phyloP scores from a whole-genome alignment of 2,329 filamentous ascomycete genomes.

The Westerdykella sp. region DNA sequence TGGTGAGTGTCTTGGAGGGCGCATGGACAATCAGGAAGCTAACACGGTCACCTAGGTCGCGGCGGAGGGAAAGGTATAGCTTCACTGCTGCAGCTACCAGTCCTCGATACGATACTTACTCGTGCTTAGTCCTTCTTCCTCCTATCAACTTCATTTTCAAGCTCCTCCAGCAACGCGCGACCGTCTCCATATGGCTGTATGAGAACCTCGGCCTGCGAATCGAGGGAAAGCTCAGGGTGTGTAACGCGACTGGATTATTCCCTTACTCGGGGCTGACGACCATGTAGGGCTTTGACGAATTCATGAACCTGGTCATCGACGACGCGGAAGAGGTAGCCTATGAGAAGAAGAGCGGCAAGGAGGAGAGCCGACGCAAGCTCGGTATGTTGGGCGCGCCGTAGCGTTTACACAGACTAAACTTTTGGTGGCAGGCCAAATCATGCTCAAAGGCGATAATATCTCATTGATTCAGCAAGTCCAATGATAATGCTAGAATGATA shows the following conservation, averaged over 20 bases:
- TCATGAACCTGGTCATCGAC: slow-evolving; percentile 97
- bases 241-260: slow-evolving; percentile 21
- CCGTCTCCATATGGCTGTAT: slow-evolving; percentile 92
- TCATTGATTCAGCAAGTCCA: slow-evolving; percentile 59
- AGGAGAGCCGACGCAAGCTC: slow-evolving; percentile 70
- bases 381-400: slow-evolving; percentile 49
- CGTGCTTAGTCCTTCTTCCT: slow-evolving; percentile 55
- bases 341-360: slow-evolving; percentile 68
- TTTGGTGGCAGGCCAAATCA: slow-evolving; percentile 63
- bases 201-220: slow-evolving; percentile 92
- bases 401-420: no score
- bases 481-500: slow-evolving; percentile 5
- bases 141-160: slow-evolving; percentile 92
- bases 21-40: slow-evolving; percentile 11
- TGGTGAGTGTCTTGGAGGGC: slow-evolving; percentile 15
- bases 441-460: slow-evolving; percentile 84
- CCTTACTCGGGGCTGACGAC: slow-evolving; percentile 9
- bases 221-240: slow-evolving; percentile 89
- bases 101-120: slow-evolving; percentile 8
- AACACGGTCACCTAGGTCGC: slow-evolving; percentile 45
- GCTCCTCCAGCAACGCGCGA: slow-evolving; percentile 75
- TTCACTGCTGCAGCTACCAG: slow-evolving; percentile 4
- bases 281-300: slow-evolving; percentile 87
- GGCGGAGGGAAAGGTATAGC: slow-evolving; percentile 43
- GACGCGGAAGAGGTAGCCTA: slow-evolving; percentile 90